Base-by-base conservation (phyloP, 1,284 basidiomycete species). In the Ganoderma sinense region DNA sequence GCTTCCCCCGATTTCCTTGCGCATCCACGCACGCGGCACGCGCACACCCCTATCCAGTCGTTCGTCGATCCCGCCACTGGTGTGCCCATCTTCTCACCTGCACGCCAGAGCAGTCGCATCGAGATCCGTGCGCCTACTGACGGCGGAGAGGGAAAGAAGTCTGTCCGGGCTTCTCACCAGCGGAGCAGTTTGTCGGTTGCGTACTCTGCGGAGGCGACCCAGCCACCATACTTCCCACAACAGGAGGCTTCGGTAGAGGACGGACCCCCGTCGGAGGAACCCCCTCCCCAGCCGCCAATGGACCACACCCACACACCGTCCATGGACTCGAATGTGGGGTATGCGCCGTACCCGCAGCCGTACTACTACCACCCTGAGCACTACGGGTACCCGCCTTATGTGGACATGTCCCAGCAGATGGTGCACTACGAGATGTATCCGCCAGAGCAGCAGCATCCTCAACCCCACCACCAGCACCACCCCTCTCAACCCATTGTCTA, bases 91-190 rank as follows among this genome's bases (percentile, higher is more conserved):
- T 94, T 94, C 77, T 84, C 90, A 14, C 88, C 92, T 73, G 90
- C 93, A 55, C 87, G 91, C n/a, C 88, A 91, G 76, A 88, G 85
- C 69, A 87, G 88, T 31, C 88, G 92, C 56, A 82, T 94, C 69
- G 89, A 93, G 80, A 94, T 94, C 64, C 89, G 93, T 68, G 87
- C 90, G n/a, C 93, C 84, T 7, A 75, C 88, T 13, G 85, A 85
- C 29, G 78, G 79, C 39, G 67, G 79, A 16, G 77, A 78, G n/a
- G 75, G 73, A 48, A 78, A 76, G 76, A 74, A 73, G 74, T 63
- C 60, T 16, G 71, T 77, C n/a, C 83, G 87, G 70, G 75, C 82
- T n/a, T 77, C 81, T 68, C 75, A 79, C 76, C 65, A 82, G 75
- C 68, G 78, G 69, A 75, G 79, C 74, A 70, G 73, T 72, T 48